Conservation (phyloP, 1,284 basidiomycete species). For the Apiotrichum veenhuisii region DNA sequence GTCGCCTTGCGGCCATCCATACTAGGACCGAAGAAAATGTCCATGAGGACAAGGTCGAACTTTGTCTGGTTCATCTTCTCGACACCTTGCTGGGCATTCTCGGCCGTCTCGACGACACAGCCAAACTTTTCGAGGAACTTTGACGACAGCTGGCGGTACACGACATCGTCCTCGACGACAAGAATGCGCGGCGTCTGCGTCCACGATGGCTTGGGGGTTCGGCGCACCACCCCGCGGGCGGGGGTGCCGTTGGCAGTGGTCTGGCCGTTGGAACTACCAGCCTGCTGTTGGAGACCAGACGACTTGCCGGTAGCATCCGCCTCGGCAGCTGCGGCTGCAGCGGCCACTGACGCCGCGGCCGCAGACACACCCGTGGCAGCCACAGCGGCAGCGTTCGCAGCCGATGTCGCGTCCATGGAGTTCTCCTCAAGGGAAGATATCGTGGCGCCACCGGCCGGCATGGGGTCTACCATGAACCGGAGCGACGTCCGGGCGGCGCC, state of each 20-base stretch:
- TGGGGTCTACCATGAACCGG: constrained; percentile 13
- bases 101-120: constrained; percentile 88
- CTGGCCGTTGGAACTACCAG: background rate
- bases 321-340: background rate
- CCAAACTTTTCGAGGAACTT: constrained; percentile 96
- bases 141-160: constrained; percentile 78
- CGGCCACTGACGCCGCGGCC: constrained; percentile 1
- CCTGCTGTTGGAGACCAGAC: background rate
- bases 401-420: background rate
- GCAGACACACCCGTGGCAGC: constrained; percentile 1
- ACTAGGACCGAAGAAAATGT: constrained; percentile 52
- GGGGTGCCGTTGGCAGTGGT: constrained; percentile 7
- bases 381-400: constrained; percentile 1
- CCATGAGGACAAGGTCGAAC: constrained; percentile 93
- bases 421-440: constrained; percentile 1
- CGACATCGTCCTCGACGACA: constrained; percentile 91
- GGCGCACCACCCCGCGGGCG: constrained; percentile 3
- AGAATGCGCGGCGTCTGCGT: constrained; percentile 79
- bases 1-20: constrained; percentile 61
- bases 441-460: constrained; percentile 2
- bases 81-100: constrained; percentile 86
- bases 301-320: too few relatives aligned
- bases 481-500: constrained; percentile 8
- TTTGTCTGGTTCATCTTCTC: constrained; percentile 91
- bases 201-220: constrained; percentile 77